Percentiles rank a stretch among this genome's conserved stretches.
Conservation (phyloP, 2,329 filamentous ascomycete genomes). For the Myriangium duriaei region DNA sequence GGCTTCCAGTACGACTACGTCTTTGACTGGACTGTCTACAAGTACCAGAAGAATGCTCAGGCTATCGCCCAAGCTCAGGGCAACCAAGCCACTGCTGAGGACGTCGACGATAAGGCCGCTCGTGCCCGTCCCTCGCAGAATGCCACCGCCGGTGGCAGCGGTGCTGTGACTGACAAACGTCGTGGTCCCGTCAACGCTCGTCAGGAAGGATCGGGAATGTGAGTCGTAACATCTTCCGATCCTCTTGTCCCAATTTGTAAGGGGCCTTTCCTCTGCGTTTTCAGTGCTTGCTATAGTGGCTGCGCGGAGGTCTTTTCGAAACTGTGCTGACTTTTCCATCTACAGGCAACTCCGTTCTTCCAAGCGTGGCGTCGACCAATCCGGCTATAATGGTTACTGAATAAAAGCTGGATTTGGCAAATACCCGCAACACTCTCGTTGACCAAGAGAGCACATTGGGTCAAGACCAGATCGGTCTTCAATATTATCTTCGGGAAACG, state of each 20-base stretch:
- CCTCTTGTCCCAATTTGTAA: constrained; percentile 52
- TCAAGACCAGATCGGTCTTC: constrained; percentile 15
- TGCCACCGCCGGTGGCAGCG: constrained; percentile 49
- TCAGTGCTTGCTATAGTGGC: constrained; percentile 62
- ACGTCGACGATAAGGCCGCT: constrained; percentile 65
- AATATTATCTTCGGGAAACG: constrained; percentile 28
- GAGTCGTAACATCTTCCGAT: constrained; percentile 67
- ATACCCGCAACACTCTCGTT: constrained; percentile 17
- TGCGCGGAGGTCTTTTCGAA: constrained; percentile 52
- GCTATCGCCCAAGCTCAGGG: constrained; percentile 76
- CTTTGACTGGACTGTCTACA: constrained; percentile 99
- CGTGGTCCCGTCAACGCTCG: constrained; percentile 62
- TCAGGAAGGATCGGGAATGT: constrained; percentile 91
- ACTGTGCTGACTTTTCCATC: constrained; percentile 32
- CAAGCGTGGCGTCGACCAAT: constrained; percentile 38
- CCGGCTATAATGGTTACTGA: constrained; percentile 37
- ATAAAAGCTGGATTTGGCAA: constrained; percentile 5
- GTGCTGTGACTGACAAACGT: constrained; percentile 51
- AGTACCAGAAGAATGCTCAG: constrained; percentile 98
- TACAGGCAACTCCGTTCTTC: constrained; percentile 40
- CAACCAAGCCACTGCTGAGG: constrained; percentile 49
- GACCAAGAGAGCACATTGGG: constrained; percentile 6
- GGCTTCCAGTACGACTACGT: constrained; percentile 99
- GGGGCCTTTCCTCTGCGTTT: constrained; percentile 78
- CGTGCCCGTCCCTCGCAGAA: constrained; percentile 49